These are phyloP conservation scores for Calamus simplicifolius DNA, from an alignment of 176 grass and related monocot species.

Conservation along the genomic window DNA sequence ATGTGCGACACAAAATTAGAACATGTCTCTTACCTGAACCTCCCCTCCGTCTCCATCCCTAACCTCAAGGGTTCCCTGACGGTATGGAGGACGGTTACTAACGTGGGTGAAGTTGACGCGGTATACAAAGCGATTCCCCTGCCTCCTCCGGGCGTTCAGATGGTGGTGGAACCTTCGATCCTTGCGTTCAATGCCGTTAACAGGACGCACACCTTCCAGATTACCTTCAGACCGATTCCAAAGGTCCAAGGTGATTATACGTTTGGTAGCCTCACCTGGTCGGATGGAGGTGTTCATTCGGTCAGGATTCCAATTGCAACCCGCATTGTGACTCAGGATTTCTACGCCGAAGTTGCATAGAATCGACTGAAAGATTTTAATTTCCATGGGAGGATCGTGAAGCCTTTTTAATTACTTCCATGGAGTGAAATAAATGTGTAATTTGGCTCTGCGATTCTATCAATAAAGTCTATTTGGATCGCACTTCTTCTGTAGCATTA, in stretches of 20 bases:
- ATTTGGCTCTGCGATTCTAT: too few relatives aligned
- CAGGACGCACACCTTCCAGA: slow-evolving; percentile 29
- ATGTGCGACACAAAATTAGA: slow-evolving; percentile 5
- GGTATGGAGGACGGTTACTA: slow-evolving; percentile 40
- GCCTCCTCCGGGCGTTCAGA: slow-evolving; percentile 29
- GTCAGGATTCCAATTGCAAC: slow-evolving; percentile 37
- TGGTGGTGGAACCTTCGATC: slow-evolving; percentile 27
- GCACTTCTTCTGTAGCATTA: too few relatives aligned
- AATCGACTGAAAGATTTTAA: too few relatives aligned
- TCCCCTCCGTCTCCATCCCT: slow-evolving; percentile 42
- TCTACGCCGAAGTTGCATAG: slow-evolving; percentile 35
- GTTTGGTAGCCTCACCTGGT: slow-evolving; percentile 49
- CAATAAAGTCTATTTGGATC: too few relatives aligned
- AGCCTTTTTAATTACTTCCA: too few relatives aligned
- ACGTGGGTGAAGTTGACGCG: slow-evolving; percentile 32
- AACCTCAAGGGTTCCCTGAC: slow-evolving; percentile 28
- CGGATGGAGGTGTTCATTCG: slow-evolving; percentile 13
- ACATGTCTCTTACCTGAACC: slow-evolving; percentile 29
- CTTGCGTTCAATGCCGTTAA: slow-evolving; percentile 21
- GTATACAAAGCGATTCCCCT: slow-evolving; percentile 30
- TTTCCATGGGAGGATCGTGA: too few relatives aligned
- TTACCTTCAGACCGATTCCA: slow-evolving; percentile 20
- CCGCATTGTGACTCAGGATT: slow-evolving; percentile 32
- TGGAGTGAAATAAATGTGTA: too few relatives aligned
- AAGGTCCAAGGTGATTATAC: slow-evolving; percentile 35